These are phyloP conservation scores for Dothidotthia symphoricarpi DNA, from an alignment of 2,329 filamentous ascomycete species.

Conservation along the genomic window DNA sequence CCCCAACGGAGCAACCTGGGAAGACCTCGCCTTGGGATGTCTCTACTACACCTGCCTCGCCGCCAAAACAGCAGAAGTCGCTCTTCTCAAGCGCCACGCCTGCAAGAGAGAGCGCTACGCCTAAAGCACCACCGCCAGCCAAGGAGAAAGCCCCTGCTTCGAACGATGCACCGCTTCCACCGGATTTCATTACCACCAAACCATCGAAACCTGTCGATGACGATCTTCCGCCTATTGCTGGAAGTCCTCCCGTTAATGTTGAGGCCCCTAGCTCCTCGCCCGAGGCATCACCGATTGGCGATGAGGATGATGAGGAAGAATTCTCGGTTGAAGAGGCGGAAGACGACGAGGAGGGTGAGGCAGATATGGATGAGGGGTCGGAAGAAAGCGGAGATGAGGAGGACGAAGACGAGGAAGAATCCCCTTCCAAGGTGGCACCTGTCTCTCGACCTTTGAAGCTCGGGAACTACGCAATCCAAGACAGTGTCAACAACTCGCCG, in stretches of 20 bases:
- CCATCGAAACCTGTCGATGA: conserved; percentile 37
- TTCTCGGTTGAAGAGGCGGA: conserved; percentile 42
- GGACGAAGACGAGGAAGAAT: conserved; percentile 44
- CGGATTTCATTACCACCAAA: conserved; percentile 34
- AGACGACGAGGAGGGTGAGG: conserved; percentile 30
- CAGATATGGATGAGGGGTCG: too few relatives aligned
- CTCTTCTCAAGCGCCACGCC: conserved; percentile 23
- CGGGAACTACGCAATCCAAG: conserved; percentile 17
- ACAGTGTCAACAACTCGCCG: conserved; percentile 24
- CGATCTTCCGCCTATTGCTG: conserved; percentile 47
- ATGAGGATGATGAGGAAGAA: conserved; percentile 40
- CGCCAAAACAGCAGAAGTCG: conserved; percentile 21
- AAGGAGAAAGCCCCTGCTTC: conserved; percentile 28
- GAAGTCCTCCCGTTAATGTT: conserved; percentile 49
- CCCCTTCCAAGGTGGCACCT: conserved; percentile 20
- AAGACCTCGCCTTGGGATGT: conserved; percentile 35
- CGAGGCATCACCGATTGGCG: conserved; percentile 33
- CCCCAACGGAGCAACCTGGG: conserved; percentile 43
- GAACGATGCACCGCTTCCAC: conserved; percentile 40
- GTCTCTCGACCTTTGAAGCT: conserved; percentile 14
- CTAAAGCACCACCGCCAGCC: conserved; percentile 36
- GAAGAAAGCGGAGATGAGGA: conserved; percentile 44
- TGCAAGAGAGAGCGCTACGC: too few relatives aligned
- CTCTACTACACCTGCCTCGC: conserved; percentile 40
- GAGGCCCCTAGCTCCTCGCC: conserved; percentile 38